Percentiles rank a stretch among this genome's conserved stretches.
Evolutionary conservation across 225 moss, liverwort and hornwort species (phyloP).

Genomic region (Physcomitrium patens): DNA sequence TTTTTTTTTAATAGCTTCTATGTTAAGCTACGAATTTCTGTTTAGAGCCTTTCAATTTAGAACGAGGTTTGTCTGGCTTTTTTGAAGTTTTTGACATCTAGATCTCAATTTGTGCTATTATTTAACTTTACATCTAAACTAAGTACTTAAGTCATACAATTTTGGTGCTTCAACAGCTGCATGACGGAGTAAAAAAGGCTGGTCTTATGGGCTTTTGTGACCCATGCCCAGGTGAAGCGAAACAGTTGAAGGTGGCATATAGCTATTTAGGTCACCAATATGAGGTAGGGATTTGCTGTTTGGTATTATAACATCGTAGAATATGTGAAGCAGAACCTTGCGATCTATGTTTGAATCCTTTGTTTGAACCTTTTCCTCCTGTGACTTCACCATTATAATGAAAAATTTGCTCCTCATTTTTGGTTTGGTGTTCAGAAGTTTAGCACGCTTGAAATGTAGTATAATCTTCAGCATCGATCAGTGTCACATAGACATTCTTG

Average conservation of each 20-base stretch:
- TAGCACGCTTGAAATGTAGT: background rate
- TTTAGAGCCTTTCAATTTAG: background rate
- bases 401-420: no score
- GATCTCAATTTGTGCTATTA: background rate
- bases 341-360: background rate
- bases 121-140: background rate
- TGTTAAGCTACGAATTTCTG: slow-evolving; percentile 3
- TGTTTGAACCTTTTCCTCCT: background rate
- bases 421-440: no score
- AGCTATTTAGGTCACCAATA: slow-evolving; percentile 71
- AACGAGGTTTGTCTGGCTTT: background rate
- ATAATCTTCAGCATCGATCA: background rate
- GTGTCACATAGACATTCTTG: slow-evolving; percentile 3
- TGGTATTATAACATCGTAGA: background rate
- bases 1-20: background rate
- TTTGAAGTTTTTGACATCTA: background rate
- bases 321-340: background rate
- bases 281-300: slow-evolving; percentile 47
- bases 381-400: no score
- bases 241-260: slow-evolving; percentile 86
- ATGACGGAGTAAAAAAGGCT: slow-evolving; percentile 94
- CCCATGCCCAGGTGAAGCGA: slow-evolving; percentile 95
- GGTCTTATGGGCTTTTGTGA: slow-evolving; percentile 99
- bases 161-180: slow-evolving; percentile 57
- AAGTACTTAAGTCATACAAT: background rate